Evolutionary conservation across 768 basidiomycete genomes (phyloP).

Genomic region (Coprinellus aureogranulatus): DNA sequence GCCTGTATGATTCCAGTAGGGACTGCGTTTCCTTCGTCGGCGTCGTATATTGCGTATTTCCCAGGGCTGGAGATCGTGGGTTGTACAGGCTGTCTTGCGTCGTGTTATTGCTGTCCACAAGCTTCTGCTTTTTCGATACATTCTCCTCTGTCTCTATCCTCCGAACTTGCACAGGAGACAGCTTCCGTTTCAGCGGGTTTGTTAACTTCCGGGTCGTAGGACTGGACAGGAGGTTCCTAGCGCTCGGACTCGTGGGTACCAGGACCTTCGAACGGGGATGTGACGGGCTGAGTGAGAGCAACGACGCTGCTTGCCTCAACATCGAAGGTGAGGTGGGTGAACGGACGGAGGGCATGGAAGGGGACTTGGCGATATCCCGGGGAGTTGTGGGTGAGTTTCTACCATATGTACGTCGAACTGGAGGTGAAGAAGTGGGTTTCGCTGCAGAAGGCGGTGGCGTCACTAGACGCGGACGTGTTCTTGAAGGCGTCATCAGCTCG

Average conservation of each 20-base stretch:
- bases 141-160: too few species aligned
- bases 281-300: background rate
- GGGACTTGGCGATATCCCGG: conserved; percentile 1
- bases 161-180: too few species aligned
- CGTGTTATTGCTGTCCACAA: too few species aligned
- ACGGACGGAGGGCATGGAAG: conserved; percentile 4
- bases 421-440: background rate
- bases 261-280: background rate
- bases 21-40: too few species aligned
- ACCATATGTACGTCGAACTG: conserved; percentile 3
- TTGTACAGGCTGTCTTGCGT: too few species aligned
- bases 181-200: too few species aligned
- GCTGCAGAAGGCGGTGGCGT: too few species aligned
- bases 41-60: too few species aligned
- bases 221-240: background rate
- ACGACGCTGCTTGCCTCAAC: background rate
- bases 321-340: background rate
- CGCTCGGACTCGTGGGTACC: background rate
- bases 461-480: background rate
- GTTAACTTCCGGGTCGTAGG: too few species aligned
- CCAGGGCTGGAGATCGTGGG: too few species aligned
- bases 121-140: too few species aligned
- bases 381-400: background rate
- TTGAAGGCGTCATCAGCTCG: background rate
- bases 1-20: background rate